These are phyloP conservation scores for Pleurotus sapidus DNA, from an alignment of 768 basidiomycete species.

Conservation along the genomic window DNA sequence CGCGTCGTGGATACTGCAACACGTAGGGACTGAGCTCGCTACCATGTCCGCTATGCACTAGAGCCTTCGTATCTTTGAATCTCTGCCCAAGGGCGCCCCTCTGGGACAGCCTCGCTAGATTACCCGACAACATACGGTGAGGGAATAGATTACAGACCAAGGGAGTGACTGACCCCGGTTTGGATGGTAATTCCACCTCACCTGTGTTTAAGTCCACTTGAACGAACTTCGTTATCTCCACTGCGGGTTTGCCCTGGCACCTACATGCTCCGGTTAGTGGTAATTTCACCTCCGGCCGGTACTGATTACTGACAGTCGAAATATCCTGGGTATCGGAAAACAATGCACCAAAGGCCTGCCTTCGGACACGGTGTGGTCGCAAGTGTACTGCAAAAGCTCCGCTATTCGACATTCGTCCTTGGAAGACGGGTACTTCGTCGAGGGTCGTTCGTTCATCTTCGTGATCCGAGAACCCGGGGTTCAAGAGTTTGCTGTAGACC, in stretches of 20 bases:
- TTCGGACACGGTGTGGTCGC: slow-evolving; percentile 28
- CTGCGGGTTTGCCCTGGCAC: slow-evolving; percentile 60
- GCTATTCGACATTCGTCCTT: slow-evolving; percentile 50
- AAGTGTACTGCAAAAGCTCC: slow-evolving; percentile 74
- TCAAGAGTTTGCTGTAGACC: background rate
- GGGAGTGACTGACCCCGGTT: slow-evolving; percentile 32
- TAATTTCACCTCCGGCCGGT: background rate
- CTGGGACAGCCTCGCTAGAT: slow-evolving; percentile 24
- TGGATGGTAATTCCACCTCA: slow-evolving; percentile 47
- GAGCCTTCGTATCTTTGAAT: slow-evolving; percentile 11
- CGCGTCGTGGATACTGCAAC: no score
- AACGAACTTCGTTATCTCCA: slow-evolving; percentile 66
- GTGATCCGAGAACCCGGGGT: slow-evolving; percentile 8
- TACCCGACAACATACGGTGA: slow-evolving; percentile 7
- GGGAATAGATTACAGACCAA: background rate
- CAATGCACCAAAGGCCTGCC: slow-evolving; percentile 46
- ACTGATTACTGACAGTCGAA: slow-evolving; percentile 53
- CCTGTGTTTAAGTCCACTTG: slow-evolving; percentile 44
- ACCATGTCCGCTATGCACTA: background rate
- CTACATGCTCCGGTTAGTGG: slow-evolving; percentile 31
- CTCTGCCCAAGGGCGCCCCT: slow-evolving; percentile 19
- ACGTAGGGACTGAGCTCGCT: no score
- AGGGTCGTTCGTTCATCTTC: background rate
- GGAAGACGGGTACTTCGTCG: background rate
- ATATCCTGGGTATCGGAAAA: slow-evolving; percentile 72